Evolutionary conservation across 2,329 filamentous ascomycete species (phyloP).

Genomic region (Hymenoscyphus occultus): DNA sequence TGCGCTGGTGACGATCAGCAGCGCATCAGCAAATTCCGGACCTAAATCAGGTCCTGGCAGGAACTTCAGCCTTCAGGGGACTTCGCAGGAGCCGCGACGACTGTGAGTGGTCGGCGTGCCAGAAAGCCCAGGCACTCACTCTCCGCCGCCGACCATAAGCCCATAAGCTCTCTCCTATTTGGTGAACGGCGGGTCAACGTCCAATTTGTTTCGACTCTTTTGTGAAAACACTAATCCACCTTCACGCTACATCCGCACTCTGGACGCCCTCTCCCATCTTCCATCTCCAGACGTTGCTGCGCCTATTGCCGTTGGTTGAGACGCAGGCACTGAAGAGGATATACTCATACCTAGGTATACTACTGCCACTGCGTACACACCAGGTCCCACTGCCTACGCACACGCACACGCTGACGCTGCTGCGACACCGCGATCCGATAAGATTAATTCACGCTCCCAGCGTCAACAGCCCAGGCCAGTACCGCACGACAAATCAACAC

Average conservation of each 20-base stretch:
- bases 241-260: too few relatives aligned
- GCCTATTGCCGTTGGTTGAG: background rate
- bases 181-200: background rate
- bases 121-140: too few relatives aligned
- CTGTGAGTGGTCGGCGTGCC: too few relatives aligned
- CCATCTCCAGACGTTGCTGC: background rate
- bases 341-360: too few relatives aligned
- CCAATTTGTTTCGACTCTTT: background rate
- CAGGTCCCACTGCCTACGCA: background rate
- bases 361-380: too few relatives aligned
- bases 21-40: too few relatives aligned
- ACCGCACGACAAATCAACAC: conserved; percentile 10
- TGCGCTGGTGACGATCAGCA: too few relatives aligned
- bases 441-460: background rate
- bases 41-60: too few relatives aligned
- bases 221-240: background rate
- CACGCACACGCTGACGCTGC: background rate
- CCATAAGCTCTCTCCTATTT: conserved; percentile 1
- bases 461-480: conserved; percentile 5
- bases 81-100: too few relatives aligned
- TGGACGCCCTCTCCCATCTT: background rate
- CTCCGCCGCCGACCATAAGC: background rate
- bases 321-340: too few relatives aligned
- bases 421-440: background rate
- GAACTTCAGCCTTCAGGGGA: too few relatives aligned